A percentile compares a stretch with the other conserved stretches of the same genome.
These are phyloP conservation scores for Clarireedia paspali DNA, from an alignment of 2,329 filamentous ascomycete species.

Conservation along the genomic window DNA sequence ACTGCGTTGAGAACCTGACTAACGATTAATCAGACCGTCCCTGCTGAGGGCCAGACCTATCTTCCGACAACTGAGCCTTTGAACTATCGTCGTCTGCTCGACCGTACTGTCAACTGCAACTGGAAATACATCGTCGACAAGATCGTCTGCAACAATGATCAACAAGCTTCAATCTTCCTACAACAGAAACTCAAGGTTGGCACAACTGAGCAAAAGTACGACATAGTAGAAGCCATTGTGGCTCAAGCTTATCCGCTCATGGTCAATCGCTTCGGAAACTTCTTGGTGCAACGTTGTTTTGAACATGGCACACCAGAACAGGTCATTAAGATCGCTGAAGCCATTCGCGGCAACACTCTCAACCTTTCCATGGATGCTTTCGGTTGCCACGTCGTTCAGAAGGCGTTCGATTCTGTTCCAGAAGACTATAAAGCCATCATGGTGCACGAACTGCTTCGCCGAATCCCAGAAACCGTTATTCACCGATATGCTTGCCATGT, in stretches of 20 bases:
- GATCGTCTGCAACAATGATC: conserved; percentile 98
- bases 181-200: conserved; percentile 98
- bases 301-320: conserved; percentile 95
- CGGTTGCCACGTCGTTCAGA: conserved; percentile 96
- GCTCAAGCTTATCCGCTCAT: conserved; percentile 91
- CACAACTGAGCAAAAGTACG: conserved; percentile 89
- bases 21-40: conserved; percentile 40
- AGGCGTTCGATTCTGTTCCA: conserved; percentile 94
- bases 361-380: conserved; percentile 98
- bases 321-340: conserved; percentile 86
- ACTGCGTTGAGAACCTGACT: conserved; percentile 20
- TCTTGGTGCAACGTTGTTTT: conserved; percentile 96
- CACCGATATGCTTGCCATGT: conserved; percentile 98
- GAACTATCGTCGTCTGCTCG: conserved; percentile 90
- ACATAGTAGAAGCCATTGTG: conserved; percentile 94
- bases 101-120: conserved; percentile 94
- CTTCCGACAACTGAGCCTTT: conserved; percentile 82
- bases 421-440: conserved; percentile 98
- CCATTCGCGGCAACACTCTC: conserved; percentile 88
- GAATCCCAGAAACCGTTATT: conserved; percentile 95
- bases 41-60: conserved; percentile 61
- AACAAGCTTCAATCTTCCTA: conserved; percentile 96
- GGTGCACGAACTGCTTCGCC: conserved; percentile 93
- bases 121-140: conserved; percentile 99
- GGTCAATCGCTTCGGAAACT: conserved; percentile 98